Evolutionary conservation across 352 stramenopile species (phyloP).

Genomic region (Pythium pyrilobum): DNA sequence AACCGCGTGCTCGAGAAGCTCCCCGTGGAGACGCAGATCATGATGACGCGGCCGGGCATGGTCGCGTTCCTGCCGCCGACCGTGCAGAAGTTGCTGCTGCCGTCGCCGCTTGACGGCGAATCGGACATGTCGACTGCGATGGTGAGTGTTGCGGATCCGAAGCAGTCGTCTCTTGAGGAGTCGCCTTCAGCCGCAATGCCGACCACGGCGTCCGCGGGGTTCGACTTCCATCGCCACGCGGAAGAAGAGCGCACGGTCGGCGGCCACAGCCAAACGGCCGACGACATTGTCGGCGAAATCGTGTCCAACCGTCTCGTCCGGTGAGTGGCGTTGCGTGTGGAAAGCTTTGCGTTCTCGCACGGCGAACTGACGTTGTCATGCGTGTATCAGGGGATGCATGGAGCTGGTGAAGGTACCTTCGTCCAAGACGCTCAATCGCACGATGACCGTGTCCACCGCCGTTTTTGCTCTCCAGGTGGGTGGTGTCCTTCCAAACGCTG

Average conservation of each 20-base stretch:
- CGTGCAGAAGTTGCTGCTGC: conserved; percentile 56
- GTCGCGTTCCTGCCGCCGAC: conserved; percentile 51
- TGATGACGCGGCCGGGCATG: conserved; percentile 70
- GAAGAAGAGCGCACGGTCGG: background rate
- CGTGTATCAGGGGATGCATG: conserved; percentile 33
- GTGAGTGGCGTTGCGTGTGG: conserved; percentile 13
- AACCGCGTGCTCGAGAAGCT: conserved; percentile 64
- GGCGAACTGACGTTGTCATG: background rate
- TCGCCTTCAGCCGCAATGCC: conserved; percentile 3
- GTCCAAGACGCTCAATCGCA: conserved; percentile 53
- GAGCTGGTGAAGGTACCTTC: conserved; percentile 58
- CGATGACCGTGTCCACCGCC: conserved; percentile 60
- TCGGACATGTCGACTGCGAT: background rate
- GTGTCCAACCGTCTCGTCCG: conserved; percentile 50
- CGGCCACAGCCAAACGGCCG: conserved; percentile 3
- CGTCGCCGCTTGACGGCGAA: background rate
- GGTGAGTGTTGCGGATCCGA: conserved; percentile 1
- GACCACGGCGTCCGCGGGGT: conserved; percentile 36
- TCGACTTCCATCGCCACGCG: conserved; percentile 50
- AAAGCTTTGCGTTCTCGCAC: background rate
- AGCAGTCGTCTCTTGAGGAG: background rate
- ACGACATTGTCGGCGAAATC: conserved; percentile 63
- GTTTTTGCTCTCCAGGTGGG: conserved; percentile 60
- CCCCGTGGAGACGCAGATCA: conserved; percentile 54
- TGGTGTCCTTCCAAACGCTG: background rate